Conservation (phyloP, 345 rosid species). For the Nephelium lappaceum region DNA sequence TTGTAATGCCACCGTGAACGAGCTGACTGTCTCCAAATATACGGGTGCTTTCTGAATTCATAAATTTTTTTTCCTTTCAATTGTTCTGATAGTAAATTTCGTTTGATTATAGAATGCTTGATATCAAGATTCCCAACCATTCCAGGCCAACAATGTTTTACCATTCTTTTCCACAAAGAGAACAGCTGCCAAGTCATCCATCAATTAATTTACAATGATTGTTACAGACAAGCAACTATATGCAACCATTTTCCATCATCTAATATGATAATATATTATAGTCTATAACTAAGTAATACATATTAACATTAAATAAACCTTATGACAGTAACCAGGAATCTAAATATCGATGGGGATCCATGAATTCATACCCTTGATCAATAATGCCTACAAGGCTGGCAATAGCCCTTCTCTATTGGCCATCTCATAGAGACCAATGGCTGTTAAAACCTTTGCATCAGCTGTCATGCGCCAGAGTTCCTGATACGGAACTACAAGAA, state of each 20-base stretch:
- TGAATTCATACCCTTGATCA: background rate
- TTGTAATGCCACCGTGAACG: too few species aligned
- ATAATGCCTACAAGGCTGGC: constrained; percentile 19
- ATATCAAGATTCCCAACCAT: too few species aligned
- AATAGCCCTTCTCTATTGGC: constrained; percentile 60
- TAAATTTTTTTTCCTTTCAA: too few species aligned
- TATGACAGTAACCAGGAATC: background rate
- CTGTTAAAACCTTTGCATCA: constrained; percentile 72
- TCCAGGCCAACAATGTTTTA: background rate
- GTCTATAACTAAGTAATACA: background rate
- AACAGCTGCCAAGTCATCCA: too few species aligned
- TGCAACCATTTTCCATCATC: background rate
- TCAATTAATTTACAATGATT: too few species aligned
- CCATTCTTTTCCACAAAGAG: background rate
- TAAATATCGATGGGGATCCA: background rate
- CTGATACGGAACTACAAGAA: constrained; percentile 57
- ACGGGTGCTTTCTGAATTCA: too few species aligned
- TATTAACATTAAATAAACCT: background rate
- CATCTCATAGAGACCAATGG: constrained; percentile 83
- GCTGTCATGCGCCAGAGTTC: constrained; percentile 79
- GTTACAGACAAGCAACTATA: background rate
- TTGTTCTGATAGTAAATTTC: too few species aligned
- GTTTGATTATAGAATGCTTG: too few species aligned
- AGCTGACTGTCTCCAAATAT: too few species aligned
- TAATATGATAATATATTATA: background rate